Evolutionary conservation across 805 yeast species (phyloP).

Genomic region (Blastobotrys attinorum): DNA sequence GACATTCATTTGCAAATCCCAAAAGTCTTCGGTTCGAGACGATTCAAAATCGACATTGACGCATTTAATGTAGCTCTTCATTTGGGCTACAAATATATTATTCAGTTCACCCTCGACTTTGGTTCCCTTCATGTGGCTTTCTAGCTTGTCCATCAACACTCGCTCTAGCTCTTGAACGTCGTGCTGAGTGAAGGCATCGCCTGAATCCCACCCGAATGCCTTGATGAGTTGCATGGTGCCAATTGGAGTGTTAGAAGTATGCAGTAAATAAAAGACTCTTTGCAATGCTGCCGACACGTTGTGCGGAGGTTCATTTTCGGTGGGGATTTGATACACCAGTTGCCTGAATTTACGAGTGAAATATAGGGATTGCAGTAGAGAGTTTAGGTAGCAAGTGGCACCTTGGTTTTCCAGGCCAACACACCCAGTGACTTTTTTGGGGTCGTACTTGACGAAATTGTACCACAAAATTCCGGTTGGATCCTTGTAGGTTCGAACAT

Average conservation of each 20-base stretch:
- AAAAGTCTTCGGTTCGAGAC: constrained; percentile 84
- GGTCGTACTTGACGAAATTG: constrained; percentile 67
- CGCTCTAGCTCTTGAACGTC: constrained; percentile 96
- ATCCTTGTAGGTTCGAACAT: constrained; percentile 71
- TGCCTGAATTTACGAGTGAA: constrained; percentile 77
- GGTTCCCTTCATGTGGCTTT: constrained; percentile 85
- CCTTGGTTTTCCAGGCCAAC: constrained; percentile 96
- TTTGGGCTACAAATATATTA: constrained; percentile 88
- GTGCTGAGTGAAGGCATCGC: constrained; percentile 94
- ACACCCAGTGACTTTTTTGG: constrained; percentile 79
- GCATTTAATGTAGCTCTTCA: constrained; percentile 92
- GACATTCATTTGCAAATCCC: constrained; percentile 97
- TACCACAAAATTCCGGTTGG: constrained; percentile 95
- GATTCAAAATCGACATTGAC: constrained; percentile 90
- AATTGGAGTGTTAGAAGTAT: constrained; percentile 65
- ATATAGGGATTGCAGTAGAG: constrained; percentile 81
- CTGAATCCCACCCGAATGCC: constrained; percentile 95
- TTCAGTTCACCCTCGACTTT: constrained; percentile 65
- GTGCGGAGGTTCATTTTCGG: constrained; percentile 41
- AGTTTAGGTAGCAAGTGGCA: constrained; percentile 95
- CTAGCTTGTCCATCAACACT: constrained; percentile 89
- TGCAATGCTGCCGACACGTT: constrained; percentile 82
- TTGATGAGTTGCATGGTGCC: constrained; percentile 81
- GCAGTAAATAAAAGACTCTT: constrained; percentile 73
- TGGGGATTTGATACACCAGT: constrained; percentile 85